Evolutionary conservation across 2,329 filamentous ascomycete genomes (phyloP).

Genomic region (Trichoderma sp.): DNA sequence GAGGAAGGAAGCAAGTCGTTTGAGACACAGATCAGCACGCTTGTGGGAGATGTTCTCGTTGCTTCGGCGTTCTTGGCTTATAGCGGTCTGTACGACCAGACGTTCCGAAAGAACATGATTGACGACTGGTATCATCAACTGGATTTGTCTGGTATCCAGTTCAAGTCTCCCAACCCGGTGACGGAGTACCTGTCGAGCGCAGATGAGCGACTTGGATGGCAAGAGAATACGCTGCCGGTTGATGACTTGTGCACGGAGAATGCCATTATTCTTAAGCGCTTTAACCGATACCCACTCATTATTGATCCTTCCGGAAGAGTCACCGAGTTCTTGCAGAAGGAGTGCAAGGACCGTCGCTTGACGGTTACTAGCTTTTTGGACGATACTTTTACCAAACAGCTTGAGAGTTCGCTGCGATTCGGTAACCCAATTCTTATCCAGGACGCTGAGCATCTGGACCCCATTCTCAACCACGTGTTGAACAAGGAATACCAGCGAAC

Average conservation of each 20-base stretch:
- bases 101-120: conserved; percentile 95
- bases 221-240: conserved; percentile 88
- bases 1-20: conserved; percentile 98
- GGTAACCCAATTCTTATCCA: conserved; percentile 98
- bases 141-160: conserved; percentile 86
- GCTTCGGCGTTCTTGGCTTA: conserved; percentile 98
- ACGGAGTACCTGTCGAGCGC: conserved; percentile 97
- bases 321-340: conserved; percentile 92
- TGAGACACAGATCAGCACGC: conserved; percentile 94
- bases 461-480: conserved; percentile 95
- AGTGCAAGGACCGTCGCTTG: conserved; percentile 89
- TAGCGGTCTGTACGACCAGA: conserved; percentile 95
- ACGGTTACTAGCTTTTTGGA: conserved; percentile 98
- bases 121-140: conserved; percentile 97
- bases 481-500: conserved; percentile 99
- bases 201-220: conserved; percentile 93
- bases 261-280: conserved; percentile 93
- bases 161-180: conserved; percentile 90
- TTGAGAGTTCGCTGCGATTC: conserved; percentile 95
- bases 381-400: conserved; percentile 95
- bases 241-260: conserved; percentile 99
- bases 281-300: conserved; percentile 97
- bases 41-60: conserved; percentile 92
- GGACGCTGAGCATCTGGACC: conserved; percentile 95
- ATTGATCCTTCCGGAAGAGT: conserved; percentile 96